phyloP scores from a whole-genome alignment of 768 basidiomycete species.

The Tylopilus vinaceipallidus region DNA sequence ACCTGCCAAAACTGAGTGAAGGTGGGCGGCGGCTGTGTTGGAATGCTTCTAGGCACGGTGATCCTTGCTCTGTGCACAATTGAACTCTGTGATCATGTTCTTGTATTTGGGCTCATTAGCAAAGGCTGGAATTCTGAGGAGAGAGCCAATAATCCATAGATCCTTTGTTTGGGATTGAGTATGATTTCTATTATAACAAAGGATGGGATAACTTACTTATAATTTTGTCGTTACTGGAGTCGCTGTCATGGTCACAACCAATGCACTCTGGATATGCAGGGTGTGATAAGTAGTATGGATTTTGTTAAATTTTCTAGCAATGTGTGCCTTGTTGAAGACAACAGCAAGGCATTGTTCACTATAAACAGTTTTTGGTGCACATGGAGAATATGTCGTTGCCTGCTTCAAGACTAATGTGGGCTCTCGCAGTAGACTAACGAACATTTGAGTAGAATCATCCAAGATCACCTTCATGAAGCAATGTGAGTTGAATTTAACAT shows the following conservation, averaged over 20 bases:
- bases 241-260: not conserved
- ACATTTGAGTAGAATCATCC: too few relatives aligned
- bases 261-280: accelerated
- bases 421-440: too few relatives aligned
- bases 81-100: not conserved
- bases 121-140: not conserved
- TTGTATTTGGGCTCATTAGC: accelerated
- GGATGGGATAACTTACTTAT: not conserved
- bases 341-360: not conserved
- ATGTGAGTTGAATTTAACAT: too few relatives aligned
- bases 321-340: constrained; percentile 5
- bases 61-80: not conserved
- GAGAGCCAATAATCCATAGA: constrained; percentile 3
- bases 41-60: not conserved
- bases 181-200: too few relatives aligned
- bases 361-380: not conserved
- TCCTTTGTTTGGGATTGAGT: not conserved
- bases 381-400: not conserved
- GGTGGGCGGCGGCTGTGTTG: not conserved
- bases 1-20: not conserved
- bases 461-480: too few relatives aligned
- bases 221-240: constrained; percentile 7
- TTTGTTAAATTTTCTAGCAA: constrained; percentile 1
- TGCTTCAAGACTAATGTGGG: not conserved
- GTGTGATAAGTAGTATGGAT: not conserved